Percentiles rank a stretch among this genome's conserved stretches.
These are phyloP conservation scores for Stentor roeselii DNA, from an alignment of 73 alveolate genomes.

Conservation along the genomic window DNA sequence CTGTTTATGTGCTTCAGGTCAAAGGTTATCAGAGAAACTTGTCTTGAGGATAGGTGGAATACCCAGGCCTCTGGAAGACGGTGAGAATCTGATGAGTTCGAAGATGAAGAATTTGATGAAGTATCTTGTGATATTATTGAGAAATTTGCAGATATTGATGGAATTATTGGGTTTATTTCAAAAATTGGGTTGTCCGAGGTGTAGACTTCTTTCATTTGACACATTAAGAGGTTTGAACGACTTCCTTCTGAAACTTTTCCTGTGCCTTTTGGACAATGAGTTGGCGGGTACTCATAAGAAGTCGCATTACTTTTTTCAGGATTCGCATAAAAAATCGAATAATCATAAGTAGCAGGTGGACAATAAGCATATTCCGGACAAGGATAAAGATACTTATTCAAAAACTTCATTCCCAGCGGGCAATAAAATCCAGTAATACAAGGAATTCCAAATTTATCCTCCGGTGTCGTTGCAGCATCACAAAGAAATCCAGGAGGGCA, in stretches of 20 bases:
- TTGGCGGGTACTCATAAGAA: conserved; percentile 48
- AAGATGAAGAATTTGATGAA: too few species aligned
- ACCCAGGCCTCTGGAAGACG: background rate
- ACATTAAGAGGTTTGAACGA: conserved; percentile 44
- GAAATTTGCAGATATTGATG: background rate
- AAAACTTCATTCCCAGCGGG: conserved; percentile 53
- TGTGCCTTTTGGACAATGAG: conserved; percentile 78
- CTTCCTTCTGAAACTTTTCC: conserved; percentile 55
- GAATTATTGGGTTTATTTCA: conserved; percentile 5
- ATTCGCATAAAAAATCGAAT: conserved; percentile 26
- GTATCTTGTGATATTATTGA: background rate
- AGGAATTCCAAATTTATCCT: conserved; percentile 28
- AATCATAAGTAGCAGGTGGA: conserved; percentile 62
- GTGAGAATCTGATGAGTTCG: too few species aligned
- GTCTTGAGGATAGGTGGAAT: conserved; percentile 41
- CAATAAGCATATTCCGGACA: conserved; percentile 78
- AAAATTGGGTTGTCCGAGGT: conserved; percentile 8
- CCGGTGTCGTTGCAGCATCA: conserved; percentile 51
- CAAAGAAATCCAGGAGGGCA: conserved; percentile 81
- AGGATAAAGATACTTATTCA: conserved; percentile 48
- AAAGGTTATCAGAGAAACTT: conserved; percentile 68
- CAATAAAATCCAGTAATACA: conserved; percentile 80
- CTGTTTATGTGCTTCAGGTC: conserved; percentile 69
- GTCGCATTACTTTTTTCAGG: conserved; percentile 34
- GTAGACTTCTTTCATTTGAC: conserved; percentile 40